These are phyloP conservation scores for Chaetomium strumarium DNA, from an alignment of 2,329 filamentous ascomycete genomes.

Conservation along the genomic window DNA sequence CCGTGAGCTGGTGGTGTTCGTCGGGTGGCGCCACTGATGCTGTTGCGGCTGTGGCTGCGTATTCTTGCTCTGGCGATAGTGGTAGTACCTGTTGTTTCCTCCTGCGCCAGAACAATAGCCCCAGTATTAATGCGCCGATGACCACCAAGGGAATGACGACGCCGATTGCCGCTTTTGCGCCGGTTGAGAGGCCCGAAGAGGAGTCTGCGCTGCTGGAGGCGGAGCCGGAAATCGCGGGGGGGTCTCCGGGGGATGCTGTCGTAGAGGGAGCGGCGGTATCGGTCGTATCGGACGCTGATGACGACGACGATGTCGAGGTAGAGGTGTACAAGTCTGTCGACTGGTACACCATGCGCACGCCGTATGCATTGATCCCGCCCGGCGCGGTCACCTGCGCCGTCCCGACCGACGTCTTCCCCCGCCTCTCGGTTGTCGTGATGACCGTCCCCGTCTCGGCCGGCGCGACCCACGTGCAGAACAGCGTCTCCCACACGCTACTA, in stretches of 20 bases:
- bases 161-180: conserved; percentile 6
- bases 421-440: conserved; percentile 26
- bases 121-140: not conserved
- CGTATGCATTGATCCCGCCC: conserved; percentile 31
- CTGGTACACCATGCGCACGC: conserved; percentile 32
- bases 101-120: not conserved
- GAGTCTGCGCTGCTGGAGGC: not conserved
- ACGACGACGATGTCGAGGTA: not conserved
- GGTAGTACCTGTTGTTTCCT: not conserved
- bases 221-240: not conserved
- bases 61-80: not conserved
- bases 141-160: conserved; percentile 8
- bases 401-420: conserved; percentile 23
- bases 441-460: conserved; percentile 22
- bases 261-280: not conserved
- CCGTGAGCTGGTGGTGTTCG: not conserved
- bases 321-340: conserved; percentile 19
- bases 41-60: not conserved
- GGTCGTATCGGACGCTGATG: not conserved
- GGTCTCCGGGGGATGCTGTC: not conserved
- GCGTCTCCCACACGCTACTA: conserved; percentile 5
- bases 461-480: conserved; percentile 32
- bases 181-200: not conserved
- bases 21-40: no score
- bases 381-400: conserved; percentile 20